Evolutionary conservation across 1,139 yeast genomes (phyloP).

Genomic region (Yamadazyma spencermartinsiae): DNA sequence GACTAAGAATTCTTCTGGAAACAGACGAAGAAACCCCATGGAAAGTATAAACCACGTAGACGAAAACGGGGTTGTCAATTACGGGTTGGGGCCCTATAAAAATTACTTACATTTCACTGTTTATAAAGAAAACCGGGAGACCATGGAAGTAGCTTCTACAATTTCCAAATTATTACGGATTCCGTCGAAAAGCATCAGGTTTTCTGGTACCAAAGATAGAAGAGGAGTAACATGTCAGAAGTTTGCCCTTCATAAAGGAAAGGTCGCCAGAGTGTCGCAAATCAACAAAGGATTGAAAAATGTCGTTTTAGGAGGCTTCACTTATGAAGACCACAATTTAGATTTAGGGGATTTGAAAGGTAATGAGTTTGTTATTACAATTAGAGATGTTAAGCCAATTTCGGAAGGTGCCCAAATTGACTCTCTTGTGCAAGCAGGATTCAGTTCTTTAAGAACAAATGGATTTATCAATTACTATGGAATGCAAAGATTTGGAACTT

Average conservation of each 20-base stretch:
- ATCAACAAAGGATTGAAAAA: conserved; percentile 76
- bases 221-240: conserved; percentile 94
- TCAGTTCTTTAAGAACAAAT: conserved; percentile 55
- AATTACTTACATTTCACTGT: conserved; percentile 75
- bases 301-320: conserved; percentile 73
- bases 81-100: conserved; percentile 68
- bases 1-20: conserved; percentile 35
- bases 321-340: conserved; percentile 62
- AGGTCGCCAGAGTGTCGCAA: conserved; percentile 75
- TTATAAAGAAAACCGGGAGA: conserved; percentile 93
- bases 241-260: conserved; percentile 67
- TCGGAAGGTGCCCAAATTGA: conserved; percentile 35
- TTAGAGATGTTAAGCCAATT: conserved; percentile 61
- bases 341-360: conserved; percentile 84
- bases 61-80: conserved; percentile 47
- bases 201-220: conserved; percentile 96
- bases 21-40: conserved; percentile 30
- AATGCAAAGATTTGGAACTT: conserved; percentile 97
- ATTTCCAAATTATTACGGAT: conserved; percentile 71
- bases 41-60: conserved; percentile 53
- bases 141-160: conserved; percentile 89
- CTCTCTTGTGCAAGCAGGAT: conserved; percentile 48
- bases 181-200: conserved; percentile 68
- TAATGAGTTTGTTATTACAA: conserved; percentile 81
- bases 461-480: conserved; percentile 96